Evolutionary conservation across 306 rosid genomes (phyloP).

Genomic region (Cicer pinnatifidum): DNA sequence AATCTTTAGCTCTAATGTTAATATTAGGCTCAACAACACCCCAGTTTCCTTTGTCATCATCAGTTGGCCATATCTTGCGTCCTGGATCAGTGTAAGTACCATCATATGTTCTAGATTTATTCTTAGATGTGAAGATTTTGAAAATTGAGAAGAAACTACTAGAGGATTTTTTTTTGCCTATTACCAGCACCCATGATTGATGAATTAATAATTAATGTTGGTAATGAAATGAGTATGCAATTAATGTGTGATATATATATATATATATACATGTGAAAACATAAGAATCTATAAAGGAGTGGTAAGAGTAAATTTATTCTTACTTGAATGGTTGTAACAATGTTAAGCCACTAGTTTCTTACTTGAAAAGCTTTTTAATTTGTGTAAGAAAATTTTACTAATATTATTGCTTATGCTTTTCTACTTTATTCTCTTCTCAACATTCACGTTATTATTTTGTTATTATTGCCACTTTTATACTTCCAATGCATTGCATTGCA

Average conservation of each 20-base stretch:
- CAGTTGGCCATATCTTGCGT: conserved; percentile 60
- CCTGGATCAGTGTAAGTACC: conserved; percentile 31
- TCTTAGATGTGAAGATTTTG: conserved; percentile 49
- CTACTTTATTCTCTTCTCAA: conserved; percentile 32
- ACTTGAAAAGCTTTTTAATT: conserved; percentile 23
- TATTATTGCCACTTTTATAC: conserved; percentile 25
- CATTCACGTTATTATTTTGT: conserved; percentile 30
- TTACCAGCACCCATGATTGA: conserved; percentile 53
- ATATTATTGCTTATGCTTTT: conserved; percentile 44
- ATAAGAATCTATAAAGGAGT: conserved; percentile 40
- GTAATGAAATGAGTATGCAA: conserved; percentile 14
- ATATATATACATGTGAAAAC: not conserved
- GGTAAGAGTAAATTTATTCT: not conserved
- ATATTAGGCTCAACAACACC: conserved; percentile 66
- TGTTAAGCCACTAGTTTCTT: conserved; percentile 43
- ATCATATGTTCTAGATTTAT: conserved; percentile 44
- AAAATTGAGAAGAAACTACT: conserved; percentile 59
- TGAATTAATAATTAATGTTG: not conserved
- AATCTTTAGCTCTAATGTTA: conserved; percentile 60
- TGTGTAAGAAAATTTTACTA: conserved; percentile 12
- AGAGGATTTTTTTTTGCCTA: conserved; percentile 54
- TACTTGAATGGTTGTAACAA: conserved; percentile 37
- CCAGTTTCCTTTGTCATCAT: conserved; percentile 56
- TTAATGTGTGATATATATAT: conserved; percentile 22
- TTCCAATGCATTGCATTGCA: not conserved